These are phyloP conservation scores for Marasmius fiardii DNA, from an alignment of 1,284 basidiomycete genomes.

Conservation along the genomic window DNA sequence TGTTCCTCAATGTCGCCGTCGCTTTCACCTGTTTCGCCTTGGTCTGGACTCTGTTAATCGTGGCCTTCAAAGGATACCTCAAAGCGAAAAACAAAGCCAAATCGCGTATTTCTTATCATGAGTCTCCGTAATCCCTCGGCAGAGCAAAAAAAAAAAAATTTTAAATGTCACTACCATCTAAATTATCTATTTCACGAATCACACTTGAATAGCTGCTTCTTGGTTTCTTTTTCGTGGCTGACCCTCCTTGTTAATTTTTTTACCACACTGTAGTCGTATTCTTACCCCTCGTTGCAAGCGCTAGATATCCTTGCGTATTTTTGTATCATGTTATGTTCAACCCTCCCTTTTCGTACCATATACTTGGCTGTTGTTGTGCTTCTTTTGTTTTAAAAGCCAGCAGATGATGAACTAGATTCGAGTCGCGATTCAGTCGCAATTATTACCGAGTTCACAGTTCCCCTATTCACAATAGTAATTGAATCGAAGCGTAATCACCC, in stretches of 20 bases:
- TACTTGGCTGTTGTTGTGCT: neutral
- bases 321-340: neutral
- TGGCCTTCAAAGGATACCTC: slow-evolving; percentile 79
- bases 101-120: slow-evolving; percentile 38
- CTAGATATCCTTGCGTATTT: neutral
- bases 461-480: slow-evolving; percentile 11
- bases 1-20: slow-evolving; percentile 78
- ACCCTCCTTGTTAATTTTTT: neutral
- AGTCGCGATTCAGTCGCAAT: neutral
- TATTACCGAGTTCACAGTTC: neutral
- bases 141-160: neutral
- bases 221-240: neutral
- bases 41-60: slow-evolving; percentile 73
- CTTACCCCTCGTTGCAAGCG: too few species aligned
- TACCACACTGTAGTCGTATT: neutral
- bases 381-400: neutral
- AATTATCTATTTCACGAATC: too few species aligned
- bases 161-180: neutral
- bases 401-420: neutral
- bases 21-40: slow-evolving; percentile 82
- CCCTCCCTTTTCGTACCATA: neutral
- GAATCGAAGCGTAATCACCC: slow-evolving; percentile 64
- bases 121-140: slow-evolving; percentile 31
- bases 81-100: slow-evolving; percentile 46
- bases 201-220: too few species aligned